Evolutionary conservation across 2,329 filamentous ascomycete species (phyloP).

Genomic region (Nemania diffusa): DNA sequence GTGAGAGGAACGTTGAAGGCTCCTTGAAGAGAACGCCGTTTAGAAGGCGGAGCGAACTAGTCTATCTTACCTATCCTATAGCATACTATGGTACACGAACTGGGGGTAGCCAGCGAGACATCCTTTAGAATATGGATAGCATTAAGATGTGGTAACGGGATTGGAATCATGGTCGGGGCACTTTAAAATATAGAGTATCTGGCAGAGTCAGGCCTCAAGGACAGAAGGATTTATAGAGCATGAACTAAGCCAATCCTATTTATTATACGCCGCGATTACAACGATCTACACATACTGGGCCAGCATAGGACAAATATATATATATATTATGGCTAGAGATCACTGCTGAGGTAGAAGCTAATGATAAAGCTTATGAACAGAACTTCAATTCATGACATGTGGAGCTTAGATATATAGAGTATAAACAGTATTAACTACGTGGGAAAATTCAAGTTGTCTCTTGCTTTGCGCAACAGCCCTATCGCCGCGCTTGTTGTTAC

Average conservation of each 20-base stretch:
- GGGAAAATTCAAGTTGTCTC: neutral
- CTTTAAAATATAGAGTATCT: slow-evolving; percentile 22
- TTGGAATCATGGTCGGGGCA: slow-evolving; percentile 23
- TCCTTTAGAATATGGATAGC: slow-evolving; percentile 6
- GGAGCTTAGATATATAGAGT: neutral
- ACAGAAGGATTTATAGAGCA: slow-evolving; percentile 25
- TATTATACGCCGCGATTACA: neutral
- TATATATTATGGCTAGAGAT: neutral
- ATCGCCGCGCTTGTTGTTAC: slow-evolving; percentile 19
- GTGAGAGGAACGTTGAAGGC: slow-evolving; percentile 70
- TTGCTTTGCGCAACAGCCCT: neutral
- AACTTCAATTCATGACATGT: neutral
- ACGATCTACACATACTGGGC: too few species aligned
- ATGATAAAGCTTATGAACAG: too few species aligned
- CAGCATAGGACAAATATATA: neutral
- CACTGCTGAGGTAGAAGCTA: neutral
- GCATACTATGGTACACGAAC: neutral
- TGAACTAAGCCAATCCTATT: slow-evolving; percentile 14
- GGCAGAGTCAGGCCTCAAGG: slow-evolving; percentile 8
- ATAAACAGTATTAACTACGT: neutral
- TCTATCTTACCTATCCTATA: neutral
- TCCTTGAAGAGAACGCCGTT: slow-evolving; percentile 36
- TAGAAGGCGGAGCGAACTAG: slow-evolving; percentile 3
- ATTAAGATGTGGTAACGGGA: slow-evolving; percentile 13
- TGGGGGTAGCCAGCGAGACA: neutral